phyloP scores from a whole-genome alignment of 75 land plant species.

The Pseudotsuga menziesii region DNA sequence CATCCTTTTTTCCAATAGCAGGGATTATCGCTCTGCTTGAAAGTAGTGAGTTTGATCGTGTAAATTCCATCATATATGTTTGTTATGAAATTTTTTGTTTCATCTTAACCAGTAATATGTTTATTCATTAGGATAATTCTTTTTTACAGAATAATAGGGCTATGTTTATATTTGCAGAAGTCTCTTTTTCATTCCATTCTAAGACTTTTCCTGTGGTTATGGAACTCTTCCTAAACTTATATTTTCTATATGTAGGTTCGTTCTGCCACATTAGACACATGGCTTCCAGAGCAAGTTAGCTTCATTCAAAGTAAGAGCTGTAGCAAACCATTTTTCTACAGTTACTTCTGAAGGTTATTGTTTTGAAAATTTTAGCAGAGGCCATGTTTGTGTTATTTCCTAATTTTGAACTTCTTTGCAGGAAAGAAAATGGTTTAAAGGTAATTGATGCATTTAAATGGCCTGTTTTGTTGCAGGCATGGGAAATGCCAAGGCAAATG shows the following conservation, averaged over 20 bases:
- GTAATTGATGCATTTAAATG: not conserved
- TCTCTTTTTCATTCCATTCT: too few relatives aligned
- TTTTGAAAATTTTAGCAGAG: constrained; percentile 8
- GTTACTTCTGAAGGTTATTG: not conserved
- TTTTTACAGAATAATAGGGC: not conserved
- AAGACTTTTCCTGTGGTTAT: not conserved
- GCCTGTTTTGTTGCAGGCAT: constrained; percentile 33
- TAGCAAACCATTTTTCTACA: not conserved
- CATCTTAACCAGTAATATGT: not conserved
- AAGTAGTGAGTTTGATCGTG: not conserved
- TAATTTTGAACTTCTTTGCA: not conserved
- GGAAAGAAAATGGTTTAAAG: not conserved
- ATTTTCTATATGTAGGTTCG: constrained; percentile 52
- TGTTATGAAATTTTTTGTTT: not conserved
- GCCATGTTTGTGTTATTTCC: not conserved
- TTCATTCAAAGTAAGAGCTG: constrained; percentile 64
- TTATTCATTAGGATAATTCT: not conserved
- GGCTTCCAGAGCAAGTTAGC: constrained; percentile 90
- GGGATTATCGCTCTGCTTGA: not conserved
- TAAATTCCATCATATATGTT: not conserved
- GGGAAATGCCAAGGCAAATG: constrained; percentile 74
- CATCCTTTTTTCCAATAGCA: not conserved
- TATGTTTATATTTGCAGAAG: not conserved
- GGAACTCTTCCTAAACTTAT: constrained; percentile 2
- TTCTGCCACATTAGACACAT: constrained; percentile 86